A percentile compares a stretch with the other conserved stretches of the same genome.
phyloP scores from a whole-genome alignment of 257 asterid genomes.

The Leptodermis oblonga region DNA sequence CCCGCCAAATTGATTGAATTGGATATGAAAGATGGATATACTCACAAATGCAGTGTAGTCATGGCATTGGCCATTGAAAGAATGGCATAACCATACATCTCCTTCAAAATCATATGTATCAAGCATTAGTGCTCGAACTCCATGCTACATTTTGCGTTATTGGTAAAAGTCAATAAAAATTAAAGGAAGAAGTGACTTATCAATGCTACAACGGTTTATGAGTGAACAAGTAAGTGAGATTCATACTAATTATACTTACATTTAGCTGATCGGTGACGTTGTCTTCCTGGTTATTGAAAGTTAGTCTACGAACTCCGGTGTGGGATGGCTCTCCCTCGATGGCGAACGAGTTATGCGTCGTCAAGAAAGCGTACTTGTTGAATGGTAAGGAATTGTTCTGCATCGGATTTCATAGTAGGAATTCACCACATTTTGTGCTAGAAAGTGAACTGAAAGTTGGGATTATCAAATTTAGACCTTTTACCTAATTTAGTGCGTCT shows the following conservation, averaged over 20 bases:
- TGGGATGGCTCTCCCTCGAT: slow-evolving; percentile 50
- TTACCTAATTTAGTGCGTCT: no score
- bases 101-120: slow-evolving; percentile 74
- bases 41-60: slow-evolving; percentile 75
- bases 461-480: no score
- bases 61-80: slow-evolving; percentile 69
- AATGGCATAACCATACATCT: slow-evolving; percentile 85
- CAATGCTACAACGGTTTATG: background rate
- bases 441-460: no score
- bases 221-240: no score
- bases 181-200: no score
- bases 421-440: background rate
- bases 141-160: slow-evolving; percentile 45
- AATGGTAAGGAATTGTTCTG: slow-evolving; percentile 80
- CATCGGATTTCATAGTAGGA: background rate
- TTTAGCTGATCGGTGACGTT: slow-evolving; percentile 61
- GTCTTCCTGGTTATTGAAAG: slow-evolving; percentile 77
- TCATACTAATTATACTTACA: slow-evolving; percentile 37
- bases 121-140: slow-evolving; percentile 87
- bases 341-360: slow-evolving; percentile 77
- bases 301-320: slow-evolving; percentile 47
- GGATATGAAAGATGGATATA: background rate
- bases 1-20: background rate
- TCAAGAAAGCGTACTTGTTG: slow-evolving; percentile 78
- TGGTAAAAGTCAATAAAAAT: background rate